A percentile compares a stretch with the other conserved stretches of the same genome.
These are phyloP conservation scores for Termitomyces sp. DNA, from an alignment of 768 basidiomycete species.

Conservation along the genomic window DNA sequence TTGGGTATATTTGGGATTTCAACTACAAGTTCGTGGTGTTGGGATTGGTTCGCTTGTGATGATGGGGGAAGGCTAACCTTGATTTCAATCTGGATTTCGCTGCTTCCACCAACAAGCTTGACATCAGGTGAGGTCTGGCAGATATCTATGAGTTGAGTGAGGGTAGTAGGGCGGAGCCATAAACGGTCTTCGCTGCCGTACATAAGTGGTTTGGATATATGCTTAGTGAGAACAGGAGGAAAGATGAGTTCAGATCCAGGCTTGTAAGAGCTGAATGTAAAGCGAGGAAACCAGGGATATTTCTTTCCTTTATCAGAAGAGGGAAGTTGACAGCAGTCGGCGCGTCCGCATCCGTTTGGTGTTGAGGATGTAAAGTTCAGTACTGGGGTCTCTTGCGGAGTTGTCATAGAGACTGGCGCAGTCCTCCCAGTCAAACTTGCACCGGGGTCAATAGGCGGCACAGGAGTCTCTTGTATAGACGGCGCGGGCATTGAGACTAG, in stretches of 20 bases:
- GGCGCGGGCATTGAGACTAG: background rate
- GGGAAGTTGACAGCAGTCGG: slow-evolving; percentile 13
- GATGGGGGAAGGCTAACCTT: slow-evolving; percentile 4
- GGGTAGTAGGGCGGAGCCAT: slow-evolving; percentile 9
- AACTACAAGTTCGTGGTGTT: background rate
- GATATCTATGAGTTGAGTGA: slow-evolving; percentile 10
- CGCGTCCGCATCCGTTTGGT: slow-evolving; percentile 11
- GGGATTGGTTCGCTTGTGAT: background rate
- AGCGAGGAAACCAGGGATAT: slow-evolving; percentile 12
- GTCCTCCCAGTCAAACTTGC: background rate
- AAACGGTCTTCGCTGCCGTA: slow-evolving; percentile 9
- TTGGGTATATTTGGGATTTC: slow-evolving; percentile 12
- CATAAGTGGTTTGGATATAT: slow-evolving; percentile 6
- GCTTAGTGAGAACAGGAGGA: slow-evolving; percentile 6
- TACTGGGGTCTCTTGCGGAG: background rate
- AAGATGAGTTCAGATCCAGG: slow-evolving; percentile 13
- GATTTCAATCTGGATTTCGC: slow-evolving; percentile 13
- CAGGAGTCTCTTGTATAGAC: background rate
- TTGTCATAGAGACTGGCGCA: background rate
- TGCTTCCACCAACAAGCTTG: slow-evolving; percentile 13
- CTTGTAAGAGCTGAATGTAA: slow-evolving; percentile 11
- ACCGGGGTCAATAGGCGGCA: background rate
- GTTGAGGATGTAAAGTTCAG: too few species aligned
- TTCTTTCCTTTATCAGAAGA: slow-evolving; percentile 1
- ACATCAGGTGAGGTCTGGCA: background rate